These are phyloP conservation scores for Capillidium rhysosporum DNA, from an alignment of 371 early-diverging fungal species.

Conservation along the genomic window DNA sequence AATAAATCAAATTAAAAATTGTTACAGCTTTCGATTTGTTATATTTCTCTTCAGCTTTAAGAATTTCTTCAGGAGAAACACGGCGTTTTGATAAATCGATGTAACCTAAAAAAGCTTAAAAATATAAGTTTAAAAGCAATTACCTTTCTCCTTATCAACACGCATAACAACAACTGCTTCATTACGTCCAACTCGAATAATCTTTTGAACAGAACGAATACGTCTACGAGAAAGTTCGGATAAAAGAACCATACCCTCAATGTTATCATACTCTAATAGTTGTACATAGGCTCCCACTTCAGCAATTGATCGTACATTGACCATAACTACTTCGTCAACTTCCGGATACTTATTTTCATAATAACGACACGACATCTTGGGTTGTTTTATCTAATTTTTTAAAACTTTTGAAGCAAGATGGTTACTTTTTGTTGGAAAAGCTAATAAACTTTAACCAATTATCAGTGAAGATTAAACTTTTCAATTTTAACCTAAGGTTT, in stretches of 20 bases:
- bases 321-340: constrained; percentile 97
- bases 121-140: neutral
- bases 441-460: too few species aligned
- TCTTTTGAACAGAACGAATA: constrained; percentile 94
- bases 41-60: constrained; percentile 87
- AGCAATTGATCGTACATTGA: constrained; percentile 90
- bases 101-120: constrained; percentile 52
- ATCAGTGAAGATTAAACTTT: too few species aligned
- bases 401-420: too few species aligned
- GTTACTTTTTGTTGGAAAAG: too few species aligned
- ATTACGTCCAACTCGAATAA: constrained; percentile 90
- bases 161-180: constrained; percentile 95
- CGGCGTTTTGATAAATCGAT: constrained; percentile 97
- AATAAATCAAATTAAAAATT: neutral
- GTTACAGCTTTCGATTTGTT: constrained; percentile 88
- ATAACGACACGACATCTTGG: constrained; percentile 40
- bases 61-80: constrained; percentile 91
- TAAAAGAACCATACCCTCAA: constrained; percentile 94
- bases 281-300: constrained; percentile 97
- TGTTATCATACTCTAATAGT: constrained; percentile 79
- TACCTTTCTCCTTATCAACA: constrained; percentile 98
- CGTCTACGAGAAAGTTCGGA: constrained; percentile 93
- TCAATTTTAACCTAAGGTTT: too few species aligned
- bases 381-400: constrained; percentile 18
- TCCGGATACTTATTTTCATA: constrained; percentile 93